These are phyloP conservation scores for Dichomitus squalens DNA, from an alignment of 1,284 basidiomycete genomes.

Conservation along the genomic window DNA sequence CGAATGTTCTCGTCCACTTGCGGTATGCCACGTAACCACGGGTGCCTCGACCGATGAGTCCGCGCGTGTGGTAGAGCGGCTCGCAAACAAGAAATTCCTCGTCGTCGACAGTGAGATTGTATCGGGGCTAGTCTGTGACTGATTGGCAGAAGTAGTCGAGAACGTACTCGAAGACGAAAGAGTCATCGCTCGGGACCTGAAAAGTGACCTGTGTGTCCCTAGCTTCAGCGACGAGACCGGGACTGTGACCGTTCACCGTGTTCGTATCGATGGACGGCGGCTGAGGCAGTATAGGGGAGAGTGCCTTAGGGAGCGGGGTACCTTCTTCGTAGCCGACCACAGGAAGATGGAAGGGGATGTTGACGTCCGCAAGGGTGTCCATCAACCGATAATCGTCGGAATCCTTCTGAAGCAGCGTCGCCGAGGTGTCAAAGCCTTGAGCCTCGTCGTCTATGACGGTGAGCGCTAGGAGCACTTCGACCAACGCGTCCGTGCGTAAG, in stretches of 20 bases:
- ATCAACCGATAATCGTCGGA: not conserved
- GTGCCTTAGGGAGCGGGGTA: not conserved
- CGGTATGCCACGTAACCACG: conserved; percentile 1
- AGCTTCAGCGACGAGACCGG: no score
- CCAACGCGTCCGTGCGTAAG: not conserved
- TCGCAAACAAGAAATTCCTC: not conserved
- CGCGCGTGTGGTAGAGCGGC: not conserved
- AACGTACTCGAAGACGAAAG: not conserved
- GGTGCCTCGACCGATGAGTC: not conserved
- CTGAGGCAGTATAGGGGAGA: not conserved
- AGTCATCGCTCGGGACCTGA: not conserved
- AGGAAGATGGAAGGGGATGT: not conserved
- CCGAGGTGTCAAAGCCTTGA: not conserved
- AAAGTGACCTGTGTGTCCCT: no score
- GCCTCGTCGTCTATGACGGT: not conserved
- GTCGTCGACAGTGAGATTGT: not conserved
- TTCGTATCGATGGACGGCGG: not conserved
- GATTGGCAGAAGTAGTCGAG: not conserved
- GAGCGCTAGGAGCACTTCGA: not conserved
- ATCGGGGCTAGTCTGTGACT: not conserved
- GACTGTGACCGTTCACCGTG: not conserved
- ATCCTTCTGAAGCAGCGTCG: not conserved
- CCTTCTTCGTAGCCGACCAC: not conserved
- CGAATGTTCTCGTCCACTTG: not conserved
- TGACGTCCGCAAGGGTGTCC: not conserved